Percentiles rank a stretch among this genome's conserved stretches.
phyloP scores from a whole-genome alignment of 192 early-diverging fungal species.

The Lobosporangium transversale region DNA sequence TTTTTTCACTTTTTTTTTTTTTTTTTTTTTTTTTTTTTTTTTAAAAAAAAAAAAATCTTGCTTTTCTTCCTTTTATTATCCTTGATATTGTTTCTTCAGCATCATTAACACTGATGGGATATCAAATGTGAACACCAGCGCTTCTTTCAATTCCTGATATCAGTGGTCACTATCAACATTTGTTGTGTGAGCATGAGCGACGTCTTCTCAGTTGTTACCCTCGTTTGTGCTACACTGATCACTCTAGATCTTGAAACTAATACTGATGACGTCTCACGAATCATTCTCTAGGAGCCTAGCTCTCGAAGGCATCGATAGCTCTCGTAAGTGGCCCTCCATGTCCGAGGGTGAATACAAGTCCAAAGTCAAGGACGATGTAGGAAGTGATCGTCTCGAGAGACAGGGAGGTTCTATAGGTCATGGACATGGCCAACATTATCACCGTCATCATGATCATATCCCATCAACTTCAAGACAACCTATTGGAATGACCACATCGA shows the following conservation, averaged over 20 bases:
- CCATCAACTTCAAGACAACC: constrained; percentile 7
- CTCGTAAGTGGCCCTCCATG: constrained; percentile 43
- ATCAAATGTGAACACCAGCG: too few relatives aligned
- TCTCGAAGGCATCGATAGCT: constrained; percentile 36
- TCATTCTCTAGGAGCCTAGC: constrained; percentile 35
- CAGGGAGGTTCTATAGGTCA: not conserved
- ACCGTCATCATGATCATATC: constrained; percentile 4
- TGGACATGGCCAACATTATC: not conserved
- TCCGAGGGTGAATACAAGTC: not conserved
- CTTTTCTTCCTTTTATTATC: too few relatives aligned
- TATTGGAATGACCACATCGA: constrained; percentile 1
- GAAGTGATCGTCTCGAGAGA: not conserved
- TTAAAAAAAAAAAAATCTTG: too few relatives aligned
- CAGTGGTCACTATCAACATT: too few relatives aligned
- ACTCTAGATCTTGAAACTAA: not conserved
- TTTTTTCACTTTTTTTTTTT: too few relatives aligned
- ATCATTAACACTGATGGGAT: too few relatives aligned
- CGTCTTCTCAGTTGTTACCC: constrained; percentile 7
- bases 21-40: too few relatives aligned
- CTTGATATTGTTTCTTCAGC: too few relatives aligned
- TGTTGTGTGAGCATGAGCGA: not conserved
- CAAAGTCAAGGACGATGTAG: not conserved
- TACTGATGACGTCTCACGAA: not conserved
- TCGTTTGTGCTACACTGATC: not conserved
- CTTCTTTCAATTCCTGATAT: too few relatives aligned